Evolutionary conservation across 805 yeast species (phyloP).

Genomic region (Starmera pachycereana): DNA sequence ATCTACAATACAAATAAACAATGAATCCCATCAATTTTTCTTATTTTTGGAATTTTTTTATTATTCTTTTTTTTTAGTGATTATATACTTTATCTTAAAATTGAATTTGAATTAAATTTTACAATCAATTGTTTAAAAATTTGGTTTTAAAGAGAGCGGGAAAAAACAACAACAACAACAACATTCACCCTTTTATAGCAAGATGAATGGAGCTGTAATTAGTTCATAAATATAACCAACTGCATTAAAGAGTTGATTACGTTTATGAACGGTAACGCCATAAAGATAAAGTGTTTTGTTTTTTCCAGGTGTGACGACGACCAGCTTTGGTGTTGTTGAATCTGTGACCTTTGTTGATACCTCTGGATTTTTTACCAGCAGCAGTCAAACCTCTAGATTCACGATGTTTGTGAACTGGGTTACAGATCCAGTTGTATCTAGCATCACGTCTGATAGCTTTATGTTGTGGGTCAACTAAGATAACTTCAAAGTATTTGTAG

Average conservation of each 20-base stretch:
- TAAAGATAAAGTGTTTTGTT: slow-evolving; percentile 94
- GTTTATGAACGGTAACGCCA: slow-evolving; percentile 90
- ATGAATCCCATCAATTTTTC: too few relatives aligned
- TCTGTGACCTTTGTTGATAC: slow-evolving; percentile 99
- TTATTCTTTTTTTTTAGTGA: too few relatives aligned
- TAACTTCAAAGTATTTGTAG: slow-evolving; percentile 98
- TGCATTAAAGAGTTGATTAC: not conserved
- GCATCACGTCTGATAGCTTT: slow-evolving; percentile 98
- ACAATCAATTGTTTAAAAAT: too few relatives aligned
- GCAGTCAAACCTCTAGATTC: slow-evolving; percentile 98
- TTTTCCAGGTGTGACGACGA: slow-evolving; percentile 99
- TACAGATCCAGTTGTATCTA: slow-evolving; percentile 98
- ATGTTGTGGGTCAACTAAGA: slow-evolving; percentile 95
- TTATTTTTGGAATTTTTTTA: too few relatives aligned
- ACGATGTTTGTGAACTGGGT: slow-evolving; percentile 99
- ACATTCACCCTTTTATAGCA: not conserved
- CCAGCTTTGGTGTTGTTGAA: slow-evolving; percentile 98
- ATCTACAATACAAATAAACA: too few relatives aligned
- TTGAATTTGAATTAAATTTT: too few relatives aligned
- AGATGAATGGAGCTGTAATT: not conserved
- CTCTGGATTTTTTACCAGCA: slow-evolving; percentile 98
- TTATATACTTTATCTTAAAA: too few relatives aligned
- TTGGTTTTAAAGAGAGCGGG: too few relatives aligned
- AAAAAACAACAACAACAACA: too few relatives aligned
- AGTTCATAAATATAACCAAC: not conserved